Evolutionary conservation across 768 basidiomycete genomes (phyloP), one percentile per base, ranked within the genome.

Genomic region (Sarcodon sp.): DNA sequence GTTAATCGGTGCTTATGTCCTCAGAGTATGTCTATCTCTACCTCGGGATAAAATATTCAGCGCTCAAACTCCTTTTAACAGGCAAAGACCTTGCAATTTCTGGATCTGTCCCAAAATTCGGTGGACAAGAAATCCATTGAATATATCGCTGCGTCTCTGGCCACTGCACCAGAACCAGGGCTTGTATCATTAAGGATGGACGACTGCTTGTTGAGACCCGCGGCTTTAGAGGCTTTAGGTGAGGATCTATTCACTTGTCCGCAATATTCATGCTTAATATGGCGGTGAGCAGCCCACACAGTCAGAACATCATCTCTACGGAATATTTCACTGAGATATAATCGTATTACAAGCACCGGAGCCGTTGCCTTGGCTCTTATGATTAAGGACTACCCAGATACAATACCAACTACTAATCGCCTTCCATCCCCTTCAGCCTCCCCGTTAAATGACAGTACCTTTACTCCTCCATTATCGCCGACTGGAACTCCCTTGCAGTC

Each of bases 341-440:
- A 99, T 64, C 77, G 78, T 38, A 96, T 98, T 57, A 79, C 73
- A 33, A 74, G 81, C 0, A 76, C 85, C 0, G 91, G 92, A 33
- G 91, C 86, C 7, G 90, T 98, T 5, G 87, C 91, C 0, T 71
- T 98, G 10, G 92, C 94, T 0, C 73, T 96, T 46, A 93, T 99
- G 89, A 92, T 97, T 53, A 79, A 87, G 46, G 94, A 99, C 63
- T 98, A 97, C 59, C 88, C 90, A 3, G 90, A 96, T 54, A 72
- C 83, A 38, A 75, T 81, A 53, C 64, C 66, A 2, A 49, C 55
- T 10, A 49, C 61, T 15, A 54, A 57, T 32, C 55, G 59, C 31
- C 50, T 57, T 8, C 35, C 52, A 13, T 56, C 54, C 4, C 52
- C 61, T 4, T 47, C 57, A 1, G 51, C 59, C 16, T 27, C 21